Evolutionary conservation across 805 yeast genomes (phyloP).

Genomic region (Wickerhamomyces sydowiorum): DNA sequence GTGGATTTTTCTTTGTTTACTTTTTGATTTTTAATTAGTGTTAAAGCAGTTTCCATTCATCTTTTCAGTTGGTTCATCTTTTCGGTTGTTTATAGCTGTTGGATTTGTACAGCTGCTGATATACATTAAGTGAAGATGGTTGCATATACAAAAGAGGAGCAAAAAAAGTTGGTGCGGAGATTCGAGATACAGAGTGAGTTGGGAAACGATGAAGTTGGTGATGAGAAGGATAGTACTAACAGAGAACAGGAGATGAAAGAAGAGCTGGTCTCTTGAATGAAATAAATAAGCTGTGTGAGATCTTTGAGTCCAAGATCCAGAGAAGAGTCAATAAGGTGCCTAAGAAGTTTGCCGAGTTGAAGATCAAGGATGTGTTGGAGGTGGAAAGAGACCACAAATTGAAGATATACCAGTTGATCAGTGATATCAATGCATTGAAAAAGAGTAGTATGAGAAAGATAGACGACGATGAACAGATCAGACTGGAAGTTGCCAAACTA

Average conservation of each 20-base stretch:
- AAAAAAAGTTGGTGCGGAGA: conserved; percentile 12
- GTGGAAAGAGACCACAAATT: conserved; percentile 24
- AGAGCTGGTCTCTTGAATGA: conserved; percentile 11
- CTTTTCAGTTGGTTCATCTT: no score
- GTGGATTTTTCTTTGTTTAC: background rate
- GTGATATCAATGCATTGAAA: conserved; percentile 12
- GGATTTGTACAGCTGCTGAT: background rate
- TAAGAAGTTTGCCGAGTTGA: conserved; percentile 16
- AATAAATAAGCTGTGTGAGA: conserved; percentile 7
- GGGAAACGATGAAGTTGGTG: no score
- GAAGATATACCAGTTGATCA: conserved; percentile 18
- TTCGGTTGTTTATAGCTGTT: no score
- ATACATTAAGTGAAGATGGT: conserved; percentile 2
- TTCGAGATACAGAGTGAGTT: conserved; percentile 18
- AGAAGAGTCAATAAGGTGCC: conserved; percentile 18
- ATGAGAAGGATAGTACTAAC: no score
- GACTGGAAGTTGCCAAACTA: conserved; percentile 7
- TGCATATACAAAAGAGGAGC: conserved; percentile 9
- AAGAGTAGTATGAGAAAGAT: background rate
- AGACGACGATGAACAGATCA: conserved; percentile 5
- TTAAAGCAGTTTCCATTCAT: no score
- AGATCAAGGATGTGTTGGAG: conserved; percentile 17
- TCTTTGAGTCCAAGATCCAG: conserved; percentile 18
- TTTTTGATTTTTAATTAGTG: no score
- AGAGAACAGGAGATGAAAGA: conserved; percentile 14